Evolutionary conservation across 2,329 filamentous ascomycete species (phyloP).

Genomic region (Aureobasidium musti): DNA sequence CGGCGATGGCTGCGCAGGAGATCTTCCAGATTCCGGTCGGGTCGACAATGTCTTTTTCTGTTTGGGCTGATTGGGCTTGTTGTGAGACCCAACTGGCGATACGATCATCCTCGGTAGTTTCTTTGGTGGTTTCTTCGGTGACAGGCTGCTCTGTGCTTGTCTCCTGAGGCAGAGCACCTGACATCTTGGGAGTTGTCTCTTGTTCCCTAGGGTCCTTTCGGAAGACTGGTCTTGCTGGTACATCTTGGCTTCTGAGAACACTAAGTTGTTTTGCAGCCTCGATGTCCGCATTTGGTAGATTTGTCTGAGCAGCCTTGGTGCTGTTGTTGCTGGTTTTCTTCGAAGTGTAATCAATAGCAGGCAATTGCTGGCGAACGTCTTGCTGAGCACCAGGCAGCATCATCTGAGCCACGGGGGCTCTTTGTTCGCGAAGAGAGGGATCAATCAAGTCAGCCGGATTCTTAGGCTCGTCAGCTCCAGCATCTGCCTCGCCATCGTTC

Average conservation of each 20-base stretch:
- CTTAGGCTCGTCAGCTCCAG: conserved; percentile 1
- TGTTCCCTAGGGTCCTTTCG: neutral
- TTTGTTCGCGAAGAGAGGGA: conserved; percentile 11
- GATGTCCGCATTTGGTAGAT: neutral
- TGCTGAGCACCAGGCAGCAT: neutral
- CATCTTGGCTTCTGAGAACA: neutral
- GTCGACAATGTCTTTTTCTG: conserved; percentile 16
- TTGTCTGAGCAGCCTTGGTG: neutral
- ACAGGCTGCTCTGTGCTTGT: neutral
- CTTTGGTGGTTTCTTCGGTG: neutral
- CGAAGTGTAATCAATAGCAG: neutral
- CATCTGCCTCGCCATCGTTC: neutral
- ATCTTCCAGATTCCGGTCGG: conserved; percentile 15
- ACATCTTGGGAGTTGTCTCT: neutral
- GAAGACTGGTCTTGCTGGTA: conserved; percentile 4
- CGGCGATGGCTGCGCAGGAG: conserved; percentile 8
- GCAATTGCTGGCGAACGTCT: conserved; percentile 2
- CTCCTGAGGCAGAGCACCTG: neutral
- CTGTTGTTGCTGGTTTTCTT: neutral
- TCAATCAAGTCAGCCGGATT: conserved; percentile 7
- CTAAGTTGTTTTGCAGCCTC: conserved; percentile 22
- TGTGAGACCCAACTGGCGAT: conserved; percentile 16
- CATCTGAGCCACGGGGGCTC: conserved; percentile 21
- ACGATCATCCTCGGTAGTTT: neutral
- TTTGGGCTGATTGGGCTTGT: conserved; percentile 5